A percentile compares a stretch with the other conserved stretches of the same genome.
phyloP scores from a whole-genome alignment of 371 early-diverging fungal species.

The Haplosporangium sp. region DNA sequence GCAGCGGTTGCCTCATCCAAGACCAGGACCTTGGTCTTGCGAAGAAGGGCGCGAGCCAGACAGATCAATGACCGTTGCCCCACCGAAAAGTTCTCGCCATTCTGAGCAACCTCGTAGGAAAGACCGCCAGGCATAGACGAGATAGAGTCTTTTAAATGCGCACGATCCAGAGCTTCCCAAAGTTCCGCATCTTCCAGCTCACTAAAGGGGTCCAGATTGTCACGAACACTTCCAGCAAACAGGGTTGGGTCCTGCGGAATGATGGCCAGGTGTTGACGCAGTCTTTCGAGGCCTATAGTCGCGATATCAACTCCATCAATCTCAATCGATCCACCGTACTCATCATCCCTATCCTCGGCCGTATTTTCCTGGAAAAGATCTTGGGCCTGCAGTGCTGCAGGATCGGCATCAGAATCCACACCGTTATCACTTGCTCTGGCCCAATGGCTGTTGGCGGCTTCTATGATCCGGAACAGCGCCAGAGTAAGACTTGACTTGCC shows the following conservation, averaged over 20 bases:
- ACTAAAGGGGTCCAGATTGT: conserved; percentile 79
- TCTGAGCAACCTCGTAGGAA: conserved; percentile 71
- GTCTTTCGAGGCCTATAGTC: conserved; percentile 27
- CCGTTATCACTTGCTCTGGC: conserved; percentile 12
- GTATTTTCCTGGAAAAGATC: too few species aligned
- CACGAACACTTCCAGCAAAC: conserved; percentile 73
- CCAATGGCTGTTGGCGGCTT: conserved; percentile 64
- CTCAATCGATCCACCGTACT: conserved; percentile 43
- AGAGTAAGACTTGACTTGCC: conserved; percentile 89
- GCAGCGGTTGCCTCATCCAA: conserved; percentile 94
- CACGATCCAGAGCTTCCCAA: conserved; percentile 75
- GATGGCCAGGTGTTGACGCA: conserved; percentile 64
- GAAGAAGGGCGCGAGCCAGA: conserved; percentile 84
- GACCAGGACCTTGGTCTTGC: conserved; percentile 77
- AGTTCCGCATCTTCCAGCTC: conserved; percentile 71
- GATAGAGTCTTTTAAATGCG: conserved; percentile 69
- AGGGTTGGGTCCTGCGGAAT: conserved; percentile 95
- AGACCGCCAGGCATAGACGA: conserved; percentile 68
- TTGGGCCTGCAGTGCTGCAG: too few species aligned
- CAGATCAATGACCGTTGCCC: conserved; percentile 89
- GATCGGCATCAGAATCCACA: not conserved
- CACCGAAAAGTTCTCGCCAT: conserved; percentile 90
- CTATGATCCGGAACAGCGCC: conserved; percentile 89
- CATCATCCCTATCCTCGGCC: not conserved
- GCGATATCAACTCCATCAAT: conserved; percentile 81